These are phyloP conservation scores for Asparagopsis taxiformis DNA, from an alignment of 31 red algal species.

Conservation along the genomic window DNA sequence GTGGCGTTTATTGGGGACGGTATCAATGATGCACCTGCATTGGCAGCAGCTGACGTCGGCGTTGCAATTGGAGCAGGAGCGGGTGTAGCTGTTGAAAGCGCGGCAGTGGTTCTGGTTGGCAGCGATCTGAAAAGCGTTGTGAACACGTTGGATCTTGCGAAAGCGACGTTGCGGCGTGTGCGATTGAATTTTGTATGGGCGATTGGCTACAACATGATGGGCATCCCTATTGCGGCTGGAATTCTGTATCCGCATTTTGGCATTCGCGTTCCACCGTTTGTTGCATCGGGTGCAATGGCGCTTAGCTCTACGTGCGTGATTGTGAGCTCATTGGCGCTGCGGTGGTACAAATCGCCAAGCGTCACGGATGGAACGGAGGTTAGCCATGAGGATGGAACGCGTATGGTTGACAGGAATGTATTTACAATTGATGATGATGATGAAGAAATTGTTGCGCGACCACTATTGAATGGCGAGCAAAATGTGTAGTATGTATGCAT, in stretches of 20 bases:
- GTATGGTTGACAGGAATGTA: not conserved
- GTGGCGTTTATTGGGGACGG: conserved; percentile 95
- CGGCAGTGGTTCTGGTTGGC: conserved; percentile 77
- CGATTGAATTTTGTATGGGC: conserved; percentile 94
- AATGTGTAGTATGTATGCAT: too few relatives aligned
- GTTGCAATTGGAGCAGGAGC: conserved; percentile 89
- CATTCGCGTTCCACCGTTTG: conserved; percentile 81
- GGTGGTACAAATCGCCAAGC: conserved; percentile 56
- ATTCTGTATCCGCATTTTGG: conserved; percentile 81
- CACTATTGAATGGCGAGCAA: too few relatives aligned
- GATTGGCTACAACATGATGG: conserved; percentile 84
- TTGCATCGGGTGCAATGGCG: conserved; percentile 94
- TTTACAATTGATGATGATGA: too few relatives aligned
- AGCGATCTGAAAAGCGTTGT: conserved; percentile 77
- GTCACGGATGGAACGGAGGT: conserved; percentile 3
- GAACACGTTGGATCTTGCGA: conserved; percentile 61
- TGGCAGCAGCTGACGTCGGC: conserved; percentile 89
- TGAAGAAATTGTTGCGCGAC: too few relatives aligned
- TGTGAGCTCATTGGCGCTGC: conserved; percentile 74
- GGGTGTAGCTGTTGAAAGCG: conserved; percentile 76
- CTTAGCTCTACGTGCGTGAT: conserved; percentile 83
- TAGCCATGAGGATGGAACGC: not conserved
- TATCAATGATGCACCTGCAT: conserved; percentile 95
- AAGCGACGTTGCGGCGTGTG: conserved; percentile 80
- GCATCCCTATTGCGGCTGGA: conserved; percentile 92